Evolutionary conservation across 2,329 filamentous ascomycete genomes (phyloP).

Genomic region (Cercospora canescens): DNA sequence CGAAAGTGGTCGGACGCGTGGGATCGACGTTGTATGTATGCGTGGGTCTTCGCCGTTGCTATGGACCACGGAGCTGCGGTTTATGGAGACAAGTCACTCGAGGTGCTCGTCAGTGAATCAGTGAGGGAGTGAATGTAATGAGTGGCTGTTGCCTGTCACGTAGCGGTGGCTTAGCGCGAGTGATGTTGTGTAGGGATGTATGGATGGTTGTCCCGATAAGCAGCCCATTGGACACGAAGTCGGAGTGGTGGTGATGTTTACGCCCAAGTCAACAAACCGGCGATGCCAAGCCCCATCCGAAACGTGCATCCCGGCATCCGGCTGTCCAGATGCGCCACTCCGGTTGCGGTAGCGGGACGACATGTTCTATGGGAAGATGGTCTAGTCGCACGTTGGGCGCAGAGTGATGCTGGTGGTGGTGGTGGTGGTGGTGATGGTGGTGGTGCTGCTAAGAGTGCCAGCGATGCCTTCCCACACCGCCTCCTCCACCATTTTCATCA

Average conservation of each 20-base stretch:
- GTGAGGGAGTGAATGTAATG: background rate
- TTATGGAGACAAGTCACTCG: background rate
- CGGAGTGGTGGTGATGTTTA: background rate
- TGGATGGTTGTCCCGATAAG: background rate
- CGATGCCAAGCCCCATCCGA: background rate
- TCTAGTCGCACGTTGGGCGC: background rate
- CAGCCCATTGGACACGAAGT: background rate
- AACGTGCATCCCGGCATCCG: background rate
- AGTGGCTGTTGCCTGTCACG: background rate
- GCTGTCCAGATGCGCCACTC: background rate
- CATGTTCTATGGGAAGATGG: background rate
- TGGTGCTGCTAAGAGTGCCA: background rate
- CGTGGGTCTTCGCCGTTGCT: slow-evolving; percentile 11
- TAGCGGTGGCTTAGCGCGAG: background rate
- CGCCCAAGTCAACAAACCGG: background rate
- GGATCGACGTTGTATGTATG: slow-evolving; percentile 2
- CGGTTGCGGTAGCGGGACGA: too few relatives aligned
- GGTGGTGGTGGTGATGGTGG: background rate
- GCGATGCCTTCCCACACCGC: background rate
- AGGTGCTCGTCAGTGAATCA: background rate
- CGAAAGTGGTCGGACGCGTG: slow-evolving; percentile 2
- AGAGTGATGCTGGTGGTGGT: background rate
- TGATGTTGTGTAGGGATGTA: slow-evolving; percentile 1
- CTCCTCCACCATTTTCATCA: background rate
- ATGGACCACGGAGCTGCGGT: background rate